Evolutionary conservation across 108 stramenopile genomes (phyloP).

Genomic region (Discostella pseudostelligera): DNA sequence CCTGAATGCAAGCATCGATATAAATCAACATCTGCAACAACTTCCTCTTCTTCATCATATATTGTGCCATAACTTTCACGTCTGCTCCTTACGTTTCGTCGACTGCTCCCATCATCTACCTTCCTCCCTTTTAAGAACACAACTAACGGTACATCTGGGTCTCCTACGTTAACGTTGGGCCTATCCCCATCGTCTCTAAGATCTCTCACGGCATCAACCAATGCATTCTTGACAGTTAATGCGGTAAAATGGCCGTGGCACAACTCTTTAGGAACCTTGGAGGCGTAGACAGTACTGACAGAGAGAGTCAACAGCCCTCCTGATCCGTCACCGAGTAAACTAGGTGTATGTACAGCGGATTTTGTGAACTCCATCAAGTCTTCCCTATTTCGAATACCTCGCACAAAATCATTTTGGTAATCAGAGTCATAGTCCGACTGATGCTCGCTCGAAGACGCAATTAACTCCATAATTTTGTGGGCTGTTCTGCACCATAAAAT

Average conservation of each 20-base stretch:
- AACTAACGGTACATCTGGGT: constrained; percentile 80
- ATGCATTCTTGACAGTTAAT: constrained; percentile 78
- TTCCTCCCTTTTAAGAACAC: constrained; percentile 52
- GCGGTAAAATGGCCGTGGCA: constrained; percentile 80
- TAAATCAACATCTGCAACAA: constrained; percentile 56
- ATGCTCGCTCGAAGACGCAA: constrained; percentile 30
- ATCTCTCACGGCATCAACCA: constrained; percentile 74
- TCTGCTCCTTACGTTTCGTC: constrained; percentile 7
- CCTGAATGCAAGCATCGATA: constrained; percentile 72
- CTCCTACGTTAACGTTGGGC: constrained; percentile 66
- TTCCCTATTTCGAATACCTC: constrained; percentile 46
- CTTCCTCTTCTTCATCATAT: constrained; percentile 32
- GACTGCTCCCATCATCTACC: constrained; percentile 9
- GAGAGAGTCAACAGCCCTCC: constrained; percentile 72
- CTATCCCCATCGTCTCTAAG: constrained; percentile 60
- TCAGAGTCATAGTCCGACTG: constrained; percentile 5
- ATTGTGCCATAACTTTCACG: background rate
- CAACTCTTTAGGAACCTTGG: constrained; percentile 57
- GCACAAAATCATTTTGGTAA: background rate
- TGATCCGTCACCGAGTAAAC: constrained; percentile 61
- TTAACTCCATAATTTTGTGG: constrained; percentile 71
- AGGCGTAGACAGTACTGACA: constrained; percentile 52
- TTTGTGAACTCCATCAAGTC: constrained; percentile 60
- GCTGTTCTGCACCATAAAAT: constrained; percentile 75
- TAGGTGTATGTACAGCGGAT: constrained; percentile 42